Evolutionary conservation across 2,329 filamentous ascomycete species (phyloP).

Genomic region (Ascochyta clinopodiicola): DNA sequence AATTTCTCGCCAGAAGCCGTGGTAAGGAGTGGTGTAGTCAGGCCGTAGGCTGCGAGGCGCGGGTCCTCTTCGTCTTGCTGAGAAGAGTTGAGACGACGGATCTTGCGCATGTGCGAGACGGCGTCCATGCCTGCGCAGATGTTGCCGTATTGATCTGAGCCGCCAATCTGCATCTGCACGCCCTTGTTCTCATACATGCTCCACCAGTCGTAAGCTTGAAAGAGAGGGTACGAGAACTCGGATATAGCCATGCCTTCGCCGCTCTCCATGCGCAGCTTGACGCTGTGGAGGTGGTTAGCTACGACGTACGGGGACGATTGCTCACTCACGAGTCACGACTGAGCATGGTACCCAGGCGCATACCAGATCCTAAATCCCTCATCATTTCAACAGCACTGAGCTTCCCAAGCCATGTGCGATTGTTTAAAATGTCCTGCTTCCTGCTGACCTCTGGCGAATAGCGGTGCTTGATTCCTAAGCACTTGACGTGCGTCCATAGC

Average conservation of each 20-base stretch:
- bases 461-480: conserved; percentile 69
- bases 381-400: conserved; percentile 77
- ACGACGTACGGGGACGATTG: too few species aligned
- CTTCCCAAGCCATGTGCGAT: conserved; percentile 81
- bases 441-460: conserved; percentile 70
- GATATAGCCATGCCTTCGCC: conserved; percentile 93
- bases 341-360: conserved; percentile 86
- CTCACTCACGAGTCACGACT: conserved; percentile 79
- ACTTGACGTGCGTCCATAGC: conserved; percentile 77
- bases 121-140: conserved; percentile 89
- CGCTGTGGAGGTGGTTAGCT: conserved; percentile 54
- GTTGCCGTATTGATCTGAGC: conserved; percentile 95
- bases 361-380: conserved; percentile 72
- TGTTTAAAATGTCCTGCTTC: conserved; percentile 75
- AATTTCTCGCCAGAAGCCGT: conserved; percentile 88
- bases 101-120: conserved; percentile 73
- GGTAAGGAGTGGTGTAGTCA: conserved; percentile 89
- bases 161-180: conserved; percentile 88
- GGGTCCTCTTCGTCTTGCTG: conserved; percentile 42
- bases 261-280: conserved; percentile 81
- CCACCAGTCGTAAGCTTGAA: conserved; percentile 98
- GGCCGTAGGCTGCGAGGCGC: conserved; percentile 69
- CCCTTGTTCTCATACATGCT: conserved; percentile 73
- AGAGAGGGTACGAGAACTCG: conserved; percentile 90
- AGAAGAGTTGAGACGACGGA: conserved; percentile 20